Percentiles rank a stretch among this genome's conserved stretches.
Conservation (phyloP, 2,329 filamentous ascomycete genomes). For the Pseudopyrenochaeta lycopersici region DNA sequence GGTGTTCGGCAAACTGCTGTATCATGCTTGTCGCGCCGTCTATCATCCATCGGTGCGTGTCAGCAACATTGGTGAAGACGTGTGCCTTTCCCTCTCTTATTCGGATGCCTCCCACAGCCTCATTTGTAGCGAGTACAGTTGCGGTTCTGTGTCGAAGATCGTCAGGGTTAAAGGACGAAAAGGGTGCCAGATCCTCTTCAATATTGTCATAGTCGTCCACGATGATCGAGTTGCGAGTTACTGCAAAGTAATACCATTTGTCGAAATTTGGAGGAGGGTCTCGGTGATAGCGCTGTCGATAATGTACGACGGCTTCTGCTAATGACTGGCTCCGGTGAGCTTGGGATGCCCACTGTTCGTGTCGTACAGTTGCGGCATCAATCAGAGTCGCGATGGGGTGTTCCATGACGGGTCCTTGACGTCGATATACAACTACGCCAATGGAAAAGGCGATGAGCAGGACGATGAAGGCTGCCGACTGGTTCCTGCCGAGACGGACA, state of each 20-base stretch:
- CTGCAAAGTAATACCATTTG: slow-evolving; percentile 67
- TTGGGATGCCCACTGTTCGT: slow-evolving; percentile 60
- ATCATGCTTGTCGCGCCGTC: slow-evolving; percentile 64
- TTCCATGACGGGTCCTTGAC: slow-evolving; percentile 52
- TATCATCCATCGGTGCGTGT: slow-evolving; percentile 68
- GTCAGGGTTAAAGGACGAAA: slow-evolving; percentile 61
- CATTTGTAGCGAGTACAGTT: slow-evolving; percentile 61
- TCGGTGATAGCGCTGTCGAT: slow-evolving; percentile 61
- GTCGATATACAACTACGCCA: slow-evolving; percentile 45
- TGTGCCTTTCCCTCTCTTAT: slow-evolving; percentile 63
- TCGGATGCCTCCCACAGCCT: slow-evolving; percentile 64
- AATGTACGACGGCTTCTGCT: slow-evolving; percentile 60
- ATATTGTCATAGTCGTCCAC: slow-evolving; percentile 71
- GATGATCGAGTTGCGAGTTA: slow-evolving; percentile 59
- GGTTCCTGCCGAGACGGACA: slow-evolving; percentile 44
- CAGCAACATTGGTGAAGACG: slow-evolving; percentile 54
- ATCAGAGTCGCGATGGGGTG: slow-evolving; percentile 67
- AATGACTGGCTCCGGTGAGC: slow-evolving; percentile 59
- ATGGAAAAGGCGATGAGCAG: slow-evolving; percentile 51
- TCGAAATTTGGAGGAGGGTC: slow-evolving; percentile 69
- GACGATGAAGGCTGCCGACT: slow-evolving; percentile 45
- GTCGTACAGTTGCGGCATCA: slow-evolving; percentile 57
- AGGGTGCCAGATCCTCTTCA: slow-evolving; percentile 64
- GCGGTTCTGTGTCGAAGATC: slow-evolving; percentile 63
- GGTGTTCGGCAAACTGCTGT: slow-evolving; percentile 55